Conservation (phyloP, 371 early-diverging fungal species). For the Smittium mucronatum region DNA sequence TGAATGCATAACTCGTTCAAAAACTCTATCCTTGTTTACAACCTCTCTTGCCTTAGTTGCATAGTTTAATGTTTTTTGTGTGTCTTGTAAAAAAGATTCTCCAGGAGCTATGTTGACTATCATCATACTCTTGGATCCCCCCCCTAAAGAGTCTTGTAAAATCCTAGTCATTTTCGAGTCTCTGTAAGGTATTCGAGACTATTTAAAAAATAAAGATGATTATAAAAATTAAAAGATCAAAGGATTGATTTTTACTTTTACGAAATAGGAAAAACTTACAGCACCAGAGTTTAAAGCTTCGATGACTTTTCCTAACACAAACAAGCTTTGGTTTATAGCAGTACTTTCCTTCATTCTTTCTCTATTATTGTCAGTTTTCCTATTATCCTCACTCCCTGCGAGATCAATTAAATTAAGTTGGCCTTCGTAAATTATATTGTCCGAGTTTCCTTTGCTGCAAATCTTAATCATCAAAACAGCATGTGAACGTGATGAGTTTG, state of each 20-base stretch:
- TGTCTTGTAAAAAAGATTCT: constrained; percentile 36
- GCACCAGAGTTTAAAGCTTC: constrained; percentile 46
- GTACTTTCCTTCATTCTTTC: constrained; percentile 50
- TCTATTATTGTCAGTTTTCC: constrained; percentile 46
- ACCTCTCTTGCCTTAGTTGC: constrained; percentile 51
- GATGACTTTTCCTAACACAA: constrained; percentile 58
- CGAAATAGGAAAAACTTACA: background rate
- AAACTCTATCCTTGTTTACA: constrained; percentile 28
- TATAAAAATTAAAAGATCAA: background rate
- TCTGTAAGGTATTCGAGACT: constrained; percentile 47
- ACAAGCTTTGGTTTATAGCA: constrained; percentile 60
- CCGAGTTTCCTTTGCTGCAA: constrained; percentile 14
- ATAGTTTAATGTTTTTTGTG: constrained; percentile 49
- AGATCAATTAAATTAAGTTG: constrained; percentile 54
- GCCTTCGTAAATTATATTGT: constrained; percentile 22
- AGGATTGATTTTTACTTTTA: too few relatives aligned
- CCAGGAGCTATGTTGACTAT: constrained; percentile 47
- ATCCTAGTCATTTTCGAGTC: constrained; percentile 66
- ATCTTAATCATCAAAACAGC: constrained; percentile 40
- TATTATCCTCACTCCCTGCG: constrained; percentile 67
- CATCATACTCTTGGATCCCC: constrained; percentile 45
- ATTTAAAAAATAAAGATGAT: background rate
- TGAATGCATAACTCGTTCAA: constrained; percentile 3
- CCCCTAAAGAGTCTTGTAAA: constrained; percentile 54
- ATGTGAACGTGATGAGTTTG: constrained; percentile 47